Conservation (phyloP, 345 rosid species). For the Lepidium sativum region DNA sequence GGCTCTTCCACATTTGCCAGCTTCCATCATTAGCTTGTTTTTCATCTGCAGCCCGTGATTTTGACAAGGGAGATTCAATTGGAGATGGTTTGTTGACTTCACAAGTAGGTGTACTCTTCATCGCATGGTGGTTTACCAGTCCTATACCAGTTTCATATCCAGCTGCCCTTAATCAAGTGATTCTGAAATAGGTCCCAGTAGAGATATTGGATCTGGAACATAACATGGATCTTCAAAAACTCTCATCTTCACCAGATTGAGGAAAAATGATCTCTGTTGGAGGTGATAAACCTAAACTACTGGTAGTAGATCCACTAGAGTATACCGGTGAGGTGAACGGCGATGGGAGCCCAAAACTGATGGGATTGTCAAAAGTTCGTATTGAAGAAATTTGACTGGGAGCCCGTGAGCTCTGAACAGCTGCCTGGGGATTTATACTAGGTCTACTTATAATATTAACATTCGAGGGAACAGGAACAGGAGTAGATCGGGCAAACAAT, state of each 20-base stretch:
- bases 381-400: constrained; percentile 39
- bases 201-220: constrained; percentile 73
- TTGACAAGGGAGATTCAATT: constrained; percentile 81
- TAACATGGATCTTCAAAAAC: constrained; percentile 91
- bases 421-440: constrained; percentile 39
- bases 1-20: constrained; percentile 97
- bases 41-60: constrained; percentile 55
- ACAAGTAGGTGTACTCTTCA: constrained; percentile 43
- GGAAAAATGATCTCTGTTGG: constrained; percentile 42
- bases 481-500: constrained; percentile 60
- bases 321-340: constrained; percentile 53
- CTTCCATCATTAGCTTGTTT: constrained; percentile 54
- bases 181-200: constrained; percentile 96
- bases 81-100: constrained; percentile 81
- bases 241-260: constrained; percentile 53
- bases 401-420: constrained; percentile 50
- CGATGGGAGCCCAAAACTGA: constrained; percentile 77
- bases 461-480: constrained; percentile 45
- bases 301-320: constrained; percentile 35
- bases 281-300: constrained; percentile 71
- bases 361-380: constrained; percentile 74
- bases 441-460: constrained; percentile 65
- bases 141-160: constrained; percentile 42
- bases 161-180: constrained; percentile 70
- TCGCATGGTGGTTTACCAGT: constrained; percentile 33